phyloP scores from a whole-genome alignment of 2,329 filamentous ascomycete species.

The Colletotrichum sp. region DNA sequence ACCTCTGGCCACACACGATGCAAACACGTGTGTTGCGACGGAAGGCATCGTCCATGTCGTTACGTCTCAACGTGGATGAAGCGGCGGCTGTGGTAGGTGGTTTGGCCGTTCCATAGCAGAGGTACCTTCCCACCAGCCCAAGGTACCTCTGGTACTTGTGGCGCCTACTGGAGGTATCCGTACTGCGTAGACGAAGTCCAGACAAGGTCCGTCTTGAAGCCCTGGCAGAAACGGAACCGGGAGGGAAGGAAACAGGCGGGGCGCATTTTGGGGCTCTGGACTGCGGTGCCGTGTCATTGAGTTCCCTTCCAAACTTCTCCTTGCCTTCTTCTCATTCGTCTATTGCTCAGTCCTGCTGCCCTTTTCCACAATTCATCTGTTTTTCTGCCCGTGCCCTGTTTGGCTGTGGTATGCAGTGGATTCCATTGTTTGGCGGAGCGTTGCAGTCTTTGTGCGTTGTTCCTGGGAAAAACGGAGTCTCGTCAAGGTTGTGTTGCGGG shows the following conservation, averaged over 20 bases:
- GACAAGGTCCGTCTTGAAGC: neutral
- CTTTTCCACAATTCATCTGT: neutral
- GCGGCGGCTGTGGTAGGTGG: conserved; percentile 4
- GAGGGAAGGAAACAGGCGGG: conserved; percentile 6
- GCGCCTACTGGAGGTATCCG: neutral
- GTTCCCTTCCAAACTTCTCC: neutral
- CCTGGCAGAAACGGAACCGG: conserved; percentile 2
- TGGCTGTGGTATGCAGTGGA: neutral
- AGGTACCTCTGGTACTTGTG: neutral
- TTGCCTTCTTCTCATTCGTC: neutral
- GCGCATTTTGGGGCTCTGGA: conserved; percentile 1
- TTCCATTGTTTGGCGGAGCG: neutral
- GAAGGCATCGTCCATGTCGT: neutral
- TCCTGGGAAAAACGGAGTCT: neutral
- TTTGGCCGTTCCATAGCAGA: neutral
- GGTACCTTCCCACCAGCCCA: neutral
- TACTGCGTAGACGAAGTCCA: neutral
- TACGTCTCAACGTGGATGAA: conserved; percentile 15
- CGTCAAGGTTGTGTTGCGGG: neutral
- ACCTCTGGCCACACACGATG: neutral
- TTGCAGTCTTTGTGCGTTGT: neutral
- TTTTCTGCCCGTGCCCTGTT: neutral
- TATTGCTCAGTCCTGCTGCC: neutral
- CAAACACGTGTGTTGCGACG: conserved; percentile 11
- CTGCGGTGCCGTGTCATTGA: neutral